phyloP scores from a whole-genome alignment of 1,139 yeast genomes.

The Tardiomyces blankii region DNA sequence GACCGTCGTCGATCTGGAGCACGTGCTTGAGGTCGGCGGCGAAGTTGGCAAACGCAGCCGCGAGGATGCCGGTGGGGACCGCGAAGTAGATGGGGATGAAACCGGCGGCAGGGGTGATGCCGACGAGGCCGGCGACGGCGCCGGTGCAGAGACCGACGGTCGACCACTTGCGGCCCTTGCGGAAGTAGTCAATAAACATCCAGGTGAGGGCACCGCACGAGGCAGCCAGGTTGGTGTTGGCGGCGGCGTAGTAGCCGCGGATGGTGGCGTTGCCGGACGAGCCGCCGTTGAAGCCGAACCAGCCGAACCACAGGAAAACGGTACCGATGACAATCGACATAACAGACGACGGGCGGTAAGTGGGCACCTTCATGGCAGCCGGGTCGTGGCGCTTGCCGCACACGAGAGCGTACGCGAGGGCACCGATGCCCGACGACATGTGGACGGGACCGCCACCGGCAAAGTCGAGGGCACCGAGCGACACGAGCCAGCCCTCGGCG shows the following conservation, averaged over 20 bases:
- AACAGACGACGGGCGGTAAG: slow-evolving; percentile 86
- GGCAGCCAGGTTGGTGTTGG: slow-evolving; percentile 89
- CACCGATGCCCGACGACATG: slow-evolving; percentile 89
- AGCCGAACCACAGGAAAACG: slow-evolving; percentile 91
- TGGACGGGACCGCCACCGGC: slow-evolving; percentile 99
- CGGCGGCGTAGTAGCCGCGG: slow-evolving; percentile 89
- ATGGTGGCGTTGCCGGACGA: slow-evolving; percentile 86
- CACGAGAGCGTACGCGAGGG: slow-evolving; percentile 80
- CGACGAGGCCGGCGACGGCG: slow-evolving; percentile 88
- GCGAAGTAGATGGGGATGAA: slow-evolving; percentile 87
- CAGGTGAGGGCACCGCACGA: slow-evolving; percentile 85
- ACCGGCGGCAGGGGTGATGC: slow-evolving; percentile 97
- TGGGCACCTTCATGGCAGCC: slow-evolving; percentile 53
- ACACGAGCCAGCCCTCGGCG: slow-evolving; percentile 75
- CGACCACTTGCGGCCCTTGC: slow-evolving; percentile 88
- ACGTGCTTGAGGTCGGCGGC: slow-evolving; percentile 71
- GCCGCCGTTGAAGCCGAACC: slow-evolving; percentile 98
- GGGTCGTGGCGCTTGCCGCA: slow-evolving; percentile 84
- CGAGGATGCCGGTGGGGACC: slow-evolving; percentile 68
- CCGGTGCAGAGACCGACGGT: slow-evolving; percentile 92
- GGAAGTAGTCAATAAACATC: slow-evolving; percentile 85
- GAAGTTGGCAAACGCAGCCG: slow-evolving; percentile 71
- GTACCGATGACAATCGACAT: slow-evolving; percentile 89
- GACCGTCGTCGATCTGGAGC: slow-evolving; percentile 81
- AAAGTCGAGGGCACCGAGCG: slow-evolving; percentile 79